These are phyloP conservation scores for Stylosanthes scabra DNA, from an alignment of 331 rosid species.

Conservation along the genomic window DNA sequence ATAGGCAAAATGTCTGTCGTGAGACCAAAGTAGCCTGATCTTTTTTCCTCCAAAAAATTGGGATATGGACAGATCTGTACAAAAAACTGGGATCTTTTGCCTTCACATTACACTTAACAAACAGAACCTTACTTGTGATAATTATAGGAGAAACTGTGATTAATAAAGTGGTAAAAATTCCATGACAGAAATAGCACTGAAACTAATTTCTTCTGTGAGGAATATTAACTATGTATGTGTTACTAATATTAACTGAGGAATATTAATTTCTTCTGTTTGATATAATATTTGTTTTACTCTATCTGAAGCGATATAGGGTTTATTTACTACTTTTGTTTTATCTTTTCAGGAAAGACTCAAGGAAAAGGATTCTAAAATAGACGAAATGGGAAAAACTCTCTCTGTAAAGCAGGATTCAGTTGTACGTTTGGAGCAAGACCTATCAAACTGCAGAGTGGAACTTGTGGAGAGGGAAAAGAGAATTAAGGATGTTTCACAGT, in stretches of 20 bases:
- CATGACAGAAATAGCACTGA: neutral
- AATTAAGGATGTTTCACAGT: slow-evolving; percentile 58
- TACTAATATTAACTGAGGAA: too few species aligned
- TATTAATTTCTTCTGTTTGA: too few species aligned
- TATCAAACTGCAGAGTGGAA: slow-evolving; percentile 69
- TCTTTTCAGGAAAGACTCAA: slow-evolving; percentile 65
- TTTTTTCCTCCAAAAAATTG: too few species aligned
- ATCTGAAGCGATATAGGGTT: neutral
- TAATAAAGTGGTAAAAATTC: too few species aligned
- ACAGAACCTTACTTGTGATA: too few species aligned
- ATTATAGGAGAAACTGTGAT: too few species aligned
- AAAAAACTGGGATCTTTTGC: too few species aligned
- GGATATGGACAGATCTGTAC: too few species aligned
- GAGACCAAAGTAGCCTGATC: too few species aligned
- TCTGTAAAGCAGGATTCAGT: slow-evolving; percentile 61
- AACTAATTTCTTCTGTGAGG: neutral
- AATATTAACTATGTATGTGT: neutral
- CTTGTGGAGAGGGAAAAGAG: slow-evolving; percentile 72
- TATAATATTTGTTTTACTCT: neutral
- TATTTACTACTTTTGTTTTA: neutral
- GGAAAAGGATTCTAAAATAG: slow-evolving; percentile 68
- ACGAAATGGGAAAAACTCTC: slow-evolving; percentile 58
- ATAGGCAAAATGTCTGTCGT: too few species aligned
- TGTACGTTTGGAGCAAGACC: slow-evolving; percentile 68
- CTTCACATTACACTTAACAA: too few species aligned